Conservation (phyloP, 495 filamentous ascomycete species). For the Xylaria scruposa region DNA sequence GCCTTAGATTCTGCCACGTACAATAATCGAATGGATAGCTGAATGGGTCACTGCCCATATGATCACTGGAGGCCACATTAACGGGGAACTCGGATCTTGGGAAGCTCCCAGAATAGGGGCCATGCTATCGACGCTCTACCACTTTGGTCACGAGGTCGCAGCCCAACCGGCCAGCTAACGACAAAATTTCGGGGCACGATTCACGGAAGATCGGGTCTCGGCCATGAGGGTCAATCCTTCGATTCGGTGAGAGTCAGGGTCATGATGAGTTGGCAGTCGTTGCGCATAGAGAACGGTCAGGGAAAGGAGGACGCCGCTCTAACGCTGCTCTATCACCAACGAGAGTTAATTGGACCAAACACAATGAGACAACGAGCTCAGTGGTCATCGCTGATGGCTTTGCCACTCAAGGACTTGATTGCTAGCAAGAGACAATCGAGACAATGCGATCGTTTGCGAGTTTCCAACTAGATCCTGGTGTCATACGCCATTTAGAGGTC, state of each 20-base stretch:
- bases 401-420: neutral
- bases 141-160: conserved; percentile 14
- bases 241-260: conserved; percentile 25
- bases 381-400: neutral
- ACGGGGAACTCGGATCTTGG: neutral
- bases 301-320: conserved; percentile 15
- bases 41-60: neutral
- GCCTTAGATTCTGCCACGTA: neutral
- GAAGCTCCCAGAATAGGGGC: neutral
- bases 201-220: neutral
- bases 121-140: conserved; percentile 10
- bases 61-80: neutral
- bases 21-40: neutral
- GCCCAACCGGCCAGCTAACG: conserved; percentile 13
- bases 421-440: neutral
- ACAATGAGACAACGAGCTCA: neutral
- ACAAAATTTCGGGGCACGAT: neutral
- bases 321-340: neutral
- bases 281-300: conserved; percentile 5
- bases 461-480: neutral
- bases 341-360: conserved; percentile 1
- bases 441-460: neutral
- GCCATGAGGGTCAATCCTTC: neutral
- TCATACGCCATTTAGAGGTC: neutral
- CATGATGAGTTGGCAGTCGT: conserved; percentile 24